Evolutionary conservation across 768 basidiomycete species (phyloP), one percentile per base, ranked within the genome.

Genomic region (Rhizopogon rudus): DNA sequence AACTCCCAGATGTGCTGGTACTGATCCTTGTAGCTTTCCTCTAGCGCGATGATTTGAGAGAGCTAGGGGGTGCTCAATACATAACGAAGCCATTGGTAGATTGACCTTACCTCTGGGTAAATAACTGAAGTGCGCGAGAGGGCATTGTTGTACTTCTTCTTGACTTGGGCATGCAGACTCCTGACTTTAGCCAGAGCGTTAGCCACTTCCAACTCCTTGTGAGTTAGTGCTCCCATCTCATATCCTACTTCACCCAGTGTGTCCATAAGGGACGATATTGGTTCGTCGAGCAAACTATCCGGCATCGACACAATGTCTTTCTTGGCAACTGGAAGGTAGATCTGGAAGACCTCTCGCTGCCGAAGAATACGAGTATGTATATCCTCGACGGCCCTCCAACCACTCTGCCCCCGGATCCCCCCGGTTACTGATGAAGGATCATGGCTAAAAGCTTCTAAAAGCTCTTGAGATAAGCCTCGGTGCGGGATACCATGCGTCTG

Each of bases 1-100:
- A 91, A 73, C 58, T 90, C 88, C 88, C 88, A 91, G 51, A 91
- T 68, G 59, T 88, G 86, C 60, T 91, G 87, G 59, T 88, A 91
- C 55, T 85, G 84, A 62, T 90, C 86, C 61, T 80, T 81, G 68
- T 90, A 90, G 62, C 83, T 87, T 69, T 91, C 88, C 64, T 91
- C 87, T 39, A 91, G 62, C 3, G 79, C 86, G 9, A 85, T 77
- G 40, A 90, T 84, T 44, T 80, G 75, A 2, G 88, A 88, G 20
- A 91, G 75, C 88, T 91, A 51, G 2, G 55, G 39, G 22, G 46
- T 41, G 43, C 16, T 51, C 52, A 53, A 39, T 14, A 44, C 13
- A 39, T 6, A 20, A 41, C 20, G 6, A 44, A 25, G 22, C 22
- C 20, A 39, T 8, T 40, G 22, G 35, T 14, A 44, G 17, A 20